A percentile compares a stretch with the other conserved stretches of the same genome.
Conservation (phyloP, 352 stramenopile genomes). For the Phytophthora sojae region DNA sequence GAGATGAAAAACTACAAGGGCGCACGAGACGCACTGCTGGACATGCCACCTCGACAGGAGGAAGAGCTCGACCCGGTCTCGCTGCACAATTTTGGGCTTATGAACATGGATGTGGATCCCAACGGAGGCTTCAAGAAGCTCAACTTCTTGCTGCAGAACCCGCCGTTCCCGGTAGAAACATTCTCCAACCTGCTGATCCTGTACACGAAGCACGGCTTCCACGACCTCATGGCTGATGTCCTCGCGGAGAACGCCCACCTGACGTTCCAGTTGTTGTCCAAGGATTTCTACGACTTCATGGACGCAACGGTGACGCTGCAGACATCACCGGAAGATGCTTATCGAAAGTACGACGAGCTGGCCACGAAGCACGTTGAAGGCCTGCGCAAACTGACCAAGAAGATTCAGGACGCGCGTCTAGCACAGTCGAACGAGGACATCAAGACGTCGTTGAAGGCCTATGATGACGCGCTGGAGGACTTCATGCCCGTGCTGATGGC, state of each 20-base stretch:
- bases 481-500: slow-evolving; percentile 98
- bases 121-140: slow-evolving; percentile 95
- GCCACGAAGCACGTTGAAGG: slow-evolving; percentile 94
- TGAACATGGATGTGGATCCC: slow-evolving; percentile 95
- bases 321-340: slow-evolving; percentile 95
- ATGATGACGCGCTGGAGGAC: slow-evolving; percentile 94
- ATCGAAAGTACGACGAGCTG: slow-evolving; percentile 94
- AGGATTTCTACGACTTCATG: slow-evolving; percentile 97
- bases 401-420: slow-evolving; percentile 93
- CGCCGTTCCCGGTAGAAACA: slow-evolving; percentile 95
- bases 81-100: slow-evolving; percentile 91
- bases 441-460: slow-evolving; percentile 92
- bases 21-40: slow-evolving; percentile 84
- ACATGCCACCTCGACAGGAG: slow-evolving; percentile 93
- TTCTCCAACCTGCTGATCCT: slow-evolving; percentile 96
- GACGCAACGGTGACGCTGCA: slow-evolving; percentile 94
- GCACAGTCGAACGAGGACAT: slow-evolving; percentile 94
- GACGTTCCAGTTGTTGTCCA: slow-evolving; percentile 93
- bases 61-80: slow-evolving; percentile 95
- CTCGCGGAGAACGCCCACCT: slow-evolving; percentile 95
- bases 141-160: slow-evolving; percentile 95
- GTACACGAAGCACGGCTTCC: slow-evolving; percentile 95
- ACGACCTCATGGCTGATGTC: slow-evolving; percentile 95
- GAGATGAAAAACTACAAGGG: slow-evolving; percentile 94
- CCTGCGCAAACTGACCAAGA: slow-evolving; percentile 95